Evolutionary conservation across 495 filamentous ascomycete genomes (phyloP), one percentile per base, ranked within the genome.

Genomic region (Platismatia glauca): DNA sequence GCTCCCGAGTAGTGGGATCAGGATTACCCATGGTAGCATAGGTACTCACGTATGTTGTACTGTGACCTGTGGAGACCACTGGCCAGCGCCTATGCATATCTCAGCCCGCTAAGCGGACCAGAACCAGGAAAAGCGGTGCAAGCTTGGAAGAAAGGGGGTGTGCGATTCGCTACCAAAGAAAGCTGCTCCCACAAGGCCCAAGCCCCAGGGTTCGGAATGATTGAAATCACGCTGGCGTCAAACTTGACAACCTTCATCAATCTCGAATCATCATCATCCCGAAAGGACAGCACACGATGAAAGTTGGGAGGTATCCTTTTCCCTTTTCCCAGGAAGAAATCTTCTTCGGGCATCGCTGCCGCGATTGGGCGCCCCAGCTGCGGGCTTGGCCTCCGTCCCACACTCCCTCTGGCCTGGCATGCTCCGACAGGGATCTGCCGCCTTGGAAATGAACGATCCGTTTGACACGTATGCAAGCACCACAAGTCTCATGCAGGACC

Each of bases 401-500:
- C n/a, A n/a, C n/a, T n/a, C n/a, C 39, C 57, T 41, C 41, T 44
- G 44, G 16, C 29, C 44, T 41, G 37, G 39, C 16, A 13, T 27
- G 4, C 22, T 27, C 0, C 11, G 27, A 50, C 60, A 55, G 56
- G 65, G 65, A 64, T 67, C 60, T 63, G 55, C 67, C 58, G 58
- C 24, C 44, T 60, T 20, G 48, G 64, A 67, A 60, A 69, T 69
- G 62, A 65, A 65, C n/a, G 55, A 58, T 66, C 67, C 64, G 64
- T 52, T 56, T 69, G 68, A 67, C 68, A 70, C 68, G 66, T 70
- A 66, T 68, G 66, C 68, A 70, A 52, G 48, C 48, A 50, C 46
- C 24, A 50, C 46, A 50, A 65, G 68, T 66, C 57, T 61, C 61
- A 64, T 70, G 67, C 67, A 69, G 65, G 62, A 68, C 66, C 66